These are phyloP conservation scores for Botryotinia calthae DNA, from an alignment of 2,329 filamentous ascomycete genomes.

Conservation along the genomic window DNA sequence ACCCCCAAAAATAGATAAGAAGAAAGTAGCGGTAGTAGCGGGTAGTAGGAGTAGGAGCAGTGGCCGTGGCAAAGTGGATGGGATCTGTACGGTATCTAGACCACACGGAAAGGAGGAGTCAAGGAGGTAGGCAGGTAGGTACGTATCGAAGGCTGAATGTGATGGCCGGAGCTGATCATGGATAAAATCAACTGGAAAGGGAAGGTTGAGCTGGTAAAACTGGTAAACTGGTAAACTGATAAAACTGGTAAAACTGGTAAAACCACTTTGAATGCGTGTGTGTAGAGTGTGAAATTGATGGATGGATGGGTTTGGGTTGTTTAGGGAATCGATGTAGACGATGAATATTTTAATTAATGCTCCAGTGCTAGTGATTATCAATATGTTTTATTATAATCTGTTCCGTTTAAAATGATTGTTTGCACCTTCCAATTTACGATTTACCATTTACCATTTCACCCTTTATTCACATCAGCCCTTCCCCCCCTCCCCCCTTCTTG, in stretches of 20 bases:
- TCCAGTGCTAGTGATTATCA: not conserved
- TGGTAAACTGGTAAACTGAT: not conserved
- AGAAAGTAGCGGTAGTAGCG: not conserved
- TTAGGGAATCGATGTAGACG: not conserved
- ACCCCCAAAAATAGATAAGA: not conserved
- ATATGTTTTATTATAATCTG: not conserved
- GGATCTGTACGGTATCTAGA: not conserved
- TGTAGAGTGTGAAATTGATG: not conserved
- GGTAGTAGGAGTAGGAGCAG: not conserved
- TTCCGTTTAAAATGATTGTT: constrained; percentile 5
- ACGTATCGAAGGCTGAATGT: not conserved
- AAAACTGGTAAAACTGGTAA: not conserved
- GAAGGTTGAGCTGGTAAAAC: not conserved
- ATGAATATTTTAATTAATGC: constrained; percentile 4
- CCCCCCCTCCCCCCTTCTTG: not conserved
- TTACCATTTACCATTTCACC: not conserved
- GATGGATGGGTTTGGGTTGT: not conserved
- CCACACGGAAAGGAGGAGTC: not conserved
- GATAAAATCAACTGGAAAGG: not conserved
- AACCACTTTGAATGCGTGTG: not conserved
- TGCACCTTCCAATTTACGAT: not conserved
- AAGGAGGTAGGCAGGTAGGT: not conserved
- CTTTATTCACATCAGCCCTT: not conserved
- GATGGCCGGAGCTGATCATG: not conserved
- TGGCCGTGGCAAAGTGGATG: not conserved